Evolutionary conservation across 176 grass and related monocot species (phyloP).

Genomic region (Musa itinerans): DNA sequence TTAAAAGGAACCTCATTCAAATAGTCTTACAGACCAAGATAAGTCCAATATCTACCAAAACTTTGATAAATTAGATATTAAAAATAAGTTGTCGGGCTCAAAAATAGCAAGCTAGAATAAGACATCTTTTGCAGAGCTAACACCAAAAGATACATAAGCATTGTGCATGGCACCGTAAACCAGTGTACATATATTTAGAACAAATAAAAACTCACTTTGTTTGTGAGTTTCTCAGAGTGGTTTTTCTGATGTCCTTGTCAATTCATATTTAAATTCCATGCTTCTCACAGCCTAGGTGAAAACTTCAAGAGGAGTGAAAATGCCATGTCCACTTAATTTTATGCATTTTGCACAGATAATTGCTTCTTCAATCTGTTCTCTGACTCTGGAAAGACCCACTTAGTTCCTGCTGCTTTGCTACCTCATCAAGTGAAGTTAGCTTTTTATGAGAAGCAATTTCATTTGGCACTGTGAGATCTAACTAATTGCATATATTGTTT

Average conservation of each 20-base stretch:
- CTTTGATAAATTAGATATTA: no score
- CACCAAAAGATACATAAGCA: no score
- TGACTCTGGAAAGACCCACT: conserved; percentile 51
- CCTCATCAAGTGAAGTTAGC: conserved; percentile 59
- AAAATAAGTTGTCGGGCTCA: no score
- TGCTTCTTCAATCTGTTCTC: conserved; percentile 60
- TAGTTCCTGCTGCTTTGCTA: conserved; percentile 84
- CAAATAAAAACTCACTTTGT: conserved; percentile 26
- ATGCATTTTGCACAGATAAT: conserved; percentile 64
- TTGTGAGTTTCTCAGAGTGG: conserved; percentile 29
- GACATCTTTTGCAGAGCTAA: no score
- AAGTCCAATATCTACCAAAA: no score
- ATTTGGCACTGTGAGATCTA: conserved; percentile 65
- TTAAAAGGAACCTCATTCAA: no score
- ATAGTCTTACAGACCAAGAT: no score
- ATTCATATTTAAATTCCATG: conserved; percentile 12
- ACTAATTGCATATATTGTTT: conserved; percentile 70
- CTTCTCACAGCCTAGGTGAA: conserved; percentile 25
- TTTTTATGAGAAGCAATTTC: conserved; percentile 66
- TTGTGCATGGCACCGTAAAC: no score
- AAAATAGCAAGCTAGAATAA: no score
- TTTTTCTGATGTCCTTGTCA: not conserved
- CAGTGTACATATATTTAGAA: not conserved
- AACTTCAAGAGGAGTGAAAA: conserved; percentile 54
- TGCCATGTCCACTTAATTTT: conserved; percentile 73